Conservation (phyloP, 2,329 filamentous ascomycete genomes). For the Fusarium tanahbumbuense region DNA sequence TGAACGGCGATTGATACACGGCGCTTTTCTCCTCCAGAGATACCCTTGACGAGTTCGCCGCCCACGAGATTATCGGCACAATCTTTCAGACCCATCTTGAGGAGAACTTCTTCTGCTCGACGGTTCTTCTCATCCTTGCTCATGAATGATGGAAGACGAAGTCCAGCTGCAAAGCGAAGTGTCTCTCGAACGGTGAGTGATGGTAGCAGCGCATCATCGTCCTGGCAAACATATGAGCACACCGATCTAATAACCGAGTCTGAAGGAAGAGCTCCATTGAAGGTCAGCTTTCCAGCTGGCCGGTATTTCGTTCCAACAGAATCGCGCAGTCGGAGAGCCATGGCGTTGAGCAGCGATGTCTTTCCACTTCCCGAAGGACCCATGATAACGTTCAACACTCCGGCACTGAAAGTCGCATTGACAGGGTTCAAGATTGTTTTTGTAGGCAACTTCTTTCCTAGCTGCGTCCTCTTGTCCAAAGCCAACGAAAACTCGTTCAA, state of each 20-base stretch:
- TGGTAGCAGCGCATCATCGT: constrained; percentile 79
- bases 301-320: constrained; percentile 71
- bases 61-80: constrained; percentile 81
- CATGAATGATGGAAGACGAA: constrained; percentile 78
- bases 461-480: constrained; percentile 69
- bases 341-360: constrained; percentile 78
- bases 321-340: constrained; percentile 74
- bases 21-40: constrained; percentile 82
- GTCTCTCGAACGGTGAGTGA: constrained; percentile 82
- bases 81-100: constrained; percentile 82
- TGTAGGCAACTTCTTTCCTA: constrained; percentile 62
- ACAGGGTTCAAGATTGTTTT: constrained; percentile 75
- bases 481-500: constrained; percentile 73
- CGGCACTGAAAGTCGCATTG: constrained; percentile 73
- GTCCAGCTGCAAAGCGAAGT: constrained; percentile 74
- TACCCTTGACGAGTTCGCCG: constrained; percentile 78
- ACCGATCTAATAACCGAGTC: constrained; percentile 76
- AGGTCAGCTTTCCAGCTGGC: constrained; percentile 71
- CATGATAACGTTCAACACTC: constrained; percentile 81
- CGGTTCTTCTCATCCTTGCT: constrained; percentile 72
- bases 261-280: constrained; percentile 76
- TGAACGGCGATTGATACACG: constrained; percentile 83
- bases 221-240: constrained; percentile 81
- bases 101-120: constrained; percentile 76
- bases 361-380: constrained; percentile 83